Conservation (phyloP, 352 stramenopile genomes). For the Thraustochytrium striatum region DNA sequence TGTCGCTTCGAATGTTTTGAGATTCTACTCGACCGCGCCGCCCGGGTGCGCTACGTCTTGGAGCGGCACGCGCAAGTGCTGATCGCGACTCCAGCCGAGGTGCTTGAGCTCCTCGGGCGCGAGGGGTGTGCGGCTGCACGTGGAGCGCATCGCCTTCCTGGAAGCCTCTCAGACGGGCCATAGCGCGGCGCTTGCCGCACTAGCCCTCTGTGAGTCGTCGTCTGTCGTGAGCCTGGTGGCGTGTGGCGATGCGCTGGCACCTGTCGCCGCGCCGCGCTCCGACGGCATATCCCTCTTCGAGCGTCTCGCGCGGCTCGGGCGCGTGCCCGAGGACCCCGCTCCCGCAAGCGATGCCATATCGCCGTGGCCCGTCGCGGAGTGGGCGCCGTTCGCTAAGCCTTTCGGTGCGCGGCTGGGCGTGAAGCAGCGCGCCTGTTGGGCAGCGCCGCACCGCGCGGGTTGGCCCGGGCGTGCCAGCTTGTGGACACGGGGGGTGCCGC, state of each 20-base stretch:
- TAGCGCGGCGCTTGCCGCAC: neutral
- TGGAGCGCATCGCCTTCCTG: slow-evolving; percentile 32
- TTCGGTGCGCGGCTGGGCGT: no score
- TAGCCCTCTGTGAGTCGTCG: neutral
- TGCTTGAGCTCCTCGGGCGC: slow-evolving; percentile 9
- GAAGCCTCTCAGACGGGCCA: neutral
- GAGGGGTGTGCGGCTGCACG: neutral
- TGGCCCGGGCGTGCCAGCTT: no score
- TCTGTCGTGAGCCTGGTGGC: neutral
- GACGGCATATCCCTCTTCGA: neutral
- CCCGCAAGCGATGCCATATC: no score
- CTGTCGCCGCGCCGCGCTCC: neutral
- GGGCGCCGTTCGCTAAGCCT: no score
- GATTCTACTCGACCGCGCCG: slow-evolving; percentile 10
- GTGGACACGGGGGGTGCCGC: no score
- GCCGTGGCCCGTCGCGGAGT: no score
- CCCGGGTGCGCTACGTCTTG: slow-evolving; percentile 14
- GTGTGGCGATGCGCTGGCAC: neutral
- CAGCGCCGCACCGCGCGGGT: no score
- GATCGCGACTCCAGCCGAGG: neutral
- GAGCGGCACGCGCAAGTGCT: slow-evolving; percentile 12
- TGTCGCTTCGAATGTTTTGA: slow-evolving; percentile 21
- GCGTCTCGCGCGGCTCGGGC: neutral
- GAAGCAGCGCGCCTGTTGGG: no score
- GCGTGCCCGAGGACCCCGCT: neutral